phyloP scores from a whole-genome alignment of 306 rosid species.

The Styphnolobium japonicum region DNA sequence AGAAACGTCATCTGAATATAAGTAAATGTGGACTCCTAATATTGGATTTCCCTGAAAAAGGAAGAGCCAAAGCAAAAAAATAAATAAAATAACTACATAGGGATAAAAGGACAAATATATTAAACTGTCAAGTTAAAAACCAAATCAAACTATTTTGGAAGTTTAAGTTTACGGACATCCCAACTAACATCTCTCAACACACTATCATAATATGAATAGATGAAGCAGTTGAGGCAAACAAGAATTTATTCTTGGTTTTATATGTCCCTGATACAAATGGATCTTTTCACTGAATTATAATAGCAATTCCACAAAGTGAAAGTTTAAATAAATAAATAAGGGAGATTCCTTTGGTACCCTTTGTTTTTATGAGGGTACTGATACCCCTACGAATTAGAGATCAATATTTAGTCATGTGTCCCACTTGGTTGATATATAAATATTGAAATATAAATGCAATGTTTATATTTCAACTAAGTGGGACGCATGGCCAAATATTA shows the following conservation, averaged over 20 bases:
- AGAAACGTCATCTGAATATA: conserved; percentile 74
- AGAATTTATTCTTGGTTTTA: conserved; percentile 18
- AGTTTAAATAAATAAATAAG: no score
- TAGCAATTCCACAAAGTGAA: not conserved
- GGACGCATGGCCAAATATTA: no score
- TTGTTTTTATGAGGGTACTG: no score
- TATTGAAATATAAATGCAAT: no score
- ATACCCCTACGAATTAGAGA: no score
- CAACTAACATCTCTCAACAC: conserved; percentile 12
- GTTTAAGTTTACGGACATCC: conserved; percentile 2
- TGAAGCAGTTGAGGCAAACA: conserved; percentile 22
- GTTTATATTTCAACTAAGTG: no score
- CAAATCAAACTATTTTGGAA: not conserved
- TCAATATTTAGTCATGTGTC: no score
- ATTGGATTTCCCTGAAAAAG: conserved; percentile 86
- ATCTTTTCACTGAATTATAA: conserved; percentile 9
- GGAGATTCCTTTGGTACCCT: no score
- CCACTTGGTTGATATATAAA: no score
- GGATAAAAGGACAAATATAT: not conserved
- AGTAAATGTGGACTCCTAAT: conserved; percentile 86
- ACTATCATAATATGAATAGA: conserved; percentile 4
- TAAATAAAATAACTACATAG: conserved; percentile 14
- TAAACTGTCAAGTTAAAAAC: not conserved
- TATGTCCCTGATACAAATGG: not conserved
- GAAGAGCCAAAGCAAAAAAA: conserved; percentile 10